phyloP scores from a whole-genome alignment of 2,329 filamentous ascomycete species.

The Bimuria novae-zelandiae region DNA sequence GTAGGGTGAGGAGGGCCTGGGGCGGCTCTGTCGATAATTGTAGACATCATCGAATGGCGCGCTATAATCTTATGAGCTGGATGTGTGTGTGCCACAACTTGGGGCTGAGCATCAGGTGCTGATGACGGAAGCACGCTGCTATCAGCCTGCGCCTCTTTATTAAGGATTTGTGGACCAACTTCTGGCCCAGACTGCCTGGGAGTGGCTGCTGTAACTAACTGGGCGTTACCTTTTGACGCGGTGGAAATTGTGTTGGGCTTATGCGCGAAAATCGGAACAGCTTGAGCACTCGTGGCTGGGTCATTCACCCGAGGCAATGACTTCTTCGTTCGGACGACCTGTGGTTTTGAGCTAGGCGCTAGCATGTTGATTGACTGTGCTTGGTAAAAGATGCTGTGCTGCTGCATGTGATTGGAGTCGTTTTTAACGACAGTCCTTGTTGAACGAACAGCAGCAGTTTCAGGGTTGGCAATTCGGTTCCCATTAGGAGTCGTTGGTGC shows the following conservation, averaged over 20 bases:
- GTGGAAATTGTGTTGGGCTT: neutral
- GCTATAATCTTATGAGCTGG: conserved; percentile 6
- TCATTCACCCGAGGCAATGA: conserved; percentile 20
- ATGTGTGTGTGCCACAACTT: neutral
- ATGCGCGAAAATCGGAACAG: conserved; percentile 6
- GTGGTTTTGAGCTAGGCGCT: conserved; percentile 5
- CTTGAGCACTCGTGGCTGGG: neutral
- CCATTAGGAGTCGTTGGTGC: conserved; percentile 13
- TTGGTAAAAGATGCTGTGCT: conserved; percentile 1
- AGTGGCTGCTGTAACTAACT: neutral
- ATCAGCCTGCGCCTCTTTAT: neutral
- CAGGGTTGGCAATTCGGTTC: conserved; percentile 9
- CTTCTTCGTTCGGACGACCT: conserved; percentile 9
- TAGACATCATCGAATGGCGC: neutral
- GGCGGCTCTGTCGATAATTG: neutral
- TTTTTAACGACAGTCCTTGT: neutral
- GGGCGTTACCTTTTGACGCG: neutral
- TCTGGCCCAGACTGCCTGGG: neutral
- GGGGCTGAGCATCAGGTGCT: neutral
- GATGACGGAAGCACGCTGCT: neutral
- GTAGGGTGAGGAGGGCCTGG: neutral
- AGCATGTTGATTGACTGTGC: conserved; percentile 5
- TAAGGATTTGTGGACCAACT: neutral
- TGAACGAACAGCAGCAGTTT: conserved; percentile 10
- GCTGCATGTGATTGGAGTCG: conserved; percentile 3